These are phyloP conservation scores for Takakia lepidozioides DNA, from an alignment of 225 moss, liverwort and hornwort genomes.

Conservation along the genomic window DNA sequence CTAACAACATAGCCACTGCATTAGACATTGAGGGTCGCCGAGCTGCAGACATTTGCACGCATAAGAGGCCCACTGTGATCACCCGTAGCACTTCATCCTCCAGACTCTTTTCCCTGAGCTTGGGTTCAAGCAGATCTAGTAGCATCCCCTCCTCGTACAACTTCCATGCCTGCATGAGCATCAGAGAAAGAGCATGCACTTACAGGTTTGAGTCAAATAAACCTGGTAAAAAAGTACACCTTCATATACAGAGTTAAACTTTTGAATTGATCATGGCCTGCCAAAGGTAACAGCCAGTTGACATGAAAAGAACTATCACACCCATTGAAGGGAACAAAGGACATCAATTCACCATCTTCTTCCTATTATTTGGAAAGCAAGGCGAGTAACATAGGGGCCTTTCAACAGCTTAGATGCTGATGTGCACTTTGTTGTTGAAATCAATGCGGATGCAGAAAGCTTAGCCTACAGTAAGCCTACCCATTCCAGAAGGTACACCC, in stretches of 20 bases:
- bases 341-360: no score
- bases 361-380: no score
- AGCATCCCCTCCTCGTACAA: slow-evolving; percentile 1
- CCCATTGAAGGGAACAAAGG: no score
- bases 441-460: no score
- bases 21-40: slow-evolving; percentile 11
- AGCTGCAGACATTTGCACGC: slow-evolving; percentile 4
- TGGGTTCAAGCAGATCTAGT: neutral
- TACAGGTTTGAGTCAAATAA: neutral
- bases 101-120: neutral
- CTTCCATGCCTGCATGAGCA: neutral
- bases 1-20: slow-evolving; percentile 10
- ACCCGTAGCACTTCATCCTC: slow-evolving; percentile 10
- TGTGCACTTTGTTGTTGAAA: no score
- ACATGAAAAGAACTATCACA: no score
- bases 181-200: neutral
- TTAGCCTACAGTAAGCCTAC: no score
- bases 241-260: no score
- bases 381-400: neutral
- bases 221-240: no score
- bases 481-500: slow-evolving; percentile 1
- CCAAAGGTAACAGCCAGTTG: no score
- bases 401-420: neutral
- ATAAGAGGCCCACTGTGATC: slow-evolving; percentile 9
- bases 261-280: no score